phyloP scores from a whole-genome alignment of 371 early-diverging fungal genomes.

The Apophysomyces trapeziformis region DNA sequence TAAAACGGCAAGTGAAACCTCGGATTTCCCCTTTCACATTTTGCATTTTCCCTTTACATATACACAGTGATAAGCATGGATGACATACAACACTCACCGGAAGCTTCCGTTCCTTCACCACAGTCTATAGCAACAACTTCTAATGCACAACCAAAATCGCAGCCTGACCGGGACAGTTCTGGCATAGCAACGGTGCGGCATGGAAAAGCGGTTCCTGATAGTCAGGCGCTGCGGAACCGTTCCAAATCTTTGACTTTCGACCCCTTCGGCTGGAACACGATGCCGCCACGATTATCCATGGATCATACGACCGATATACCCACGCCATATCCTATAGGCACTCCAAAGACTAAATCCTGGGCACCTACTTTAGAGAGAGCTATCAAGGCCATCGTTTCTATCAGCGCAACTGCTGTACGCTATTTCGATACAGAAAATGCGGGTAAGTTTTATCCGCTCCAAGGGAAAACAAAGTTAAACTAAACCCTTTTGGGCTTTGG shows the following conservation, averaged over 20 bases:
- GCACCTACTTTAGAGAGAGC: conserved; percentile 75
- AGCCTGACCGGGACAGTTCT: conserved; percentile 27
- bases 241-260: conserved; percentile 49
- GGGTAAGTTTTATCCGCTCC: conserved; percentile 42
- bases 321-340: conserved; percentile 22
- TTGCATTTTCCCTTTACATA: too few relatives aligned
- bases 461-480: conserved; percentile 12
- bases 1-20: too few relatives aligned
- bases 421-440: conserved; percentile 91
- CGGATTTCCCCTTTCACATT: too few relatives aligned
- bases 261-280: conserved; percentile 28
- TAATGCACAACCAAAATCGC: conserved; percentile 23
- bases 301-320: conserved; percentile 20
- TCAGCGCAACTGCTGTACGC: conserved; percentile 81
- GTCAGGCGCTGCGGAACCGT: conserved; percentile 36
- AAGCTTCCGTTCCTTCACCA: conserved; percentile 17
- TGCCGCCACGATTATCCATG: conserved; percentile 37
- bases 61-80: conserved; percentile 14
- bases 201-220: conserved; percentile 28
- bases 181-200: conserved; percentile 23
- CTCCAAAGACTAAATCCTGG: conserved; percentile 61
- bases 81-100: conserved; percentile 33
- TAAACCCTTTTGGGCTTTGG: too few relatives aligned
- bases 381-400: conserved; percentile 81
- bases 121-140: conserved; percentile 17